These are phyloP conservation scores for Ascosphaera aggregata DNA, from an alignment of 2,329 filamentous ascomycete species.

Conservation along the genomic window DNA sequence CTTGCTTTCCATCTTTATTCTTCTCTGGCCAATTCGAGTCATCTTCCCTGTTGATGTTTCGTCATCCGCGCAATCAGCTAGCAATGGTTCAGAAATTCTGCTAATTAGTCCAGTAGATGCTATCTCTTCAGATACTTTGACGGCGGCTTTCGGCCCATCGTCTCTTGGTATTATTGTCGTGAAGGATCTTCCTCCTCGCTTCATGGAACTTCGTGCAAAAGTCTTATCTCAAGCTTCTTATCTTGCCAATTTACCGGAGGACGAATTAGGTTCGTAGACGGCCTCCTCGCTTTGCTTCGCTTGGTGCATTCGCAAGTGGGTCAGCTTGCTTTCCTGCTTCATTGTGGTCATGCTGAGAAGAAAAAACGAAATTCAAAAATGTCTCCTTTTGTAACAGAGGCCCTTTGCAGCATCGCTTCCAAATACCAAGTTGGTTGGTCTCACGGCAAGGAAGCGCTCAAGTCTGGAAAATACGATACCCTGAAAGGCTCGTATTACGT, in stretches of 20 bases:
- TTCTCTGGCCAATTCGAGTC: no score
- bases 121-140: conserved; percentile 21
- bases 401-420: conserved; percentile 21
- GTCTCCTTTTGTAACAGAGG: conserved; percentile 12
- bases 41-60: no score
- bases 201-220: conserved; percentile 44
- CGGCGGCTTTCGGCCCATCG: conserved; percentile 63
- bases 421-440: conserved; percentile 43
- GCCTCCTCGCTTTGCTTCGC: background rate
- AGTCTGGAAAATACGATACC: conserved; percentile 36
- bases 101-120: conserved; percentile 9
- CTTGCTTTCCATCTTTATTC: no score
- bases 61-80: no score
- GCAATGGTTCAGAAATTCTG: no score
- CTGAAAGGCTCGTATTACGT: conserved; percentile 42
- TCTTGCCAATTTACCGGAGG: conserved; percentile 52
- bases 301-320: no score
- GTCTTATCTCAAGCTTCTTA: conserved; percentile 76
- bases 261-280: conserved; percentile 39
- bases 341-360: no score
- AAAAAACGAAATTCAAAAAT: no score
- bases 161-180: conserved; percentile 90
- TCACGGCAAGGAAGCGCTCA: conserved; percentile 38
- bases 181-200: conserved; percentile 53
- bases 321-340: no score